phyloP scores from a whole-genome alignment of 768 basidiomycete species.

The Mycena galopus region DNA sequence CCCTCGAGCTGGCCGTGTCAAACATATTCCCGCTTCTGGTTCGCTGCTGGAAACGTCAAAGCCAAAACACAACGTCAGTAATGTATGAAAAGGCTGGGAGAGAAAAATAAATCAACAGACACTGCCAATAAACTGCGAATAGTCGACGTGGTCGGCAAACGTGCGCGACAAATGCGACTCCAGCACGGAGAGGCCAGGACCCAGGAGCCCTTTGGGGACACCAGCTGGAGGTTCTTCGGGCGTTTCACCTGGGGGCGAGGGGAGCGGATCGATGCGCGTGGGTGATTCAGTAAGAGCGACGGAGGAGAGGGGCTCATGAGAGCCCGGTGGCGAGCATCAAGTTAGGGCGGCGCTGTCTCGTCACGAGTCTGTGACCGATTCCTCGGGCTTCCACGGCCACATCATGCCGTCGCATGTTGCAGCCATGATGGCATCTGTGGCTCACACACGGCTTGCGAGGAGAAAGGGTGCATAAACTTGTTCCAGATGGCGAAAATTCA shows the following conservation, averaged over 20 bases:
- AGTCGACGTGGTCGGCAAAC: slow-evolving; percentile 11
- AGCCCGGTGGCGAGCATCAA: no score
- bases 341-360: no score
- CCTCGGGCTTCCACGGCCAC: no score
- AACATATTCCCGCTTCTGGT: slow-evolving; percentile 1
- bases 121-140: slow-evolving; percentile 12
- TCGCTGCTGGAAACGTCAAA: slow-evolving; percentile 1
- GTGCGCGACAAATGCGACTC: slow-evolving; percentile 7
- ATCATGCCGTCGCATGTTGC: no score
- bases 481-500: no score
- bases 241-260: not conserved
- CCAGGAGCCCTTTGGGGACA: not conserved
- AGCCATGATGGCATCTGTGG: no score
- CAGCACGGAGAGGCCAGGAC: slow-evolving; percentile 12
- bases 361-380: no score
- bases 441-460: no score
- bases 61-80: slow-evolving; percentile 5
- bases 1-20: slow-evolving; percentile 1
- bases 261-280: not conserved
- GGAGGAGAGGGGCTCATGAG: slow-evolving; percentile 2
- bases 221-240: not conserved
- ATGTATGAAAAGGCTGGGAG: not conserved
- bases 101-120: slow-evolving; percentile 3
- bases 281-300: not conserved
- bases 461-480: no score